Conservation (phyloP, 108 stramenopile species). For the Tribonema minus region DNA sequence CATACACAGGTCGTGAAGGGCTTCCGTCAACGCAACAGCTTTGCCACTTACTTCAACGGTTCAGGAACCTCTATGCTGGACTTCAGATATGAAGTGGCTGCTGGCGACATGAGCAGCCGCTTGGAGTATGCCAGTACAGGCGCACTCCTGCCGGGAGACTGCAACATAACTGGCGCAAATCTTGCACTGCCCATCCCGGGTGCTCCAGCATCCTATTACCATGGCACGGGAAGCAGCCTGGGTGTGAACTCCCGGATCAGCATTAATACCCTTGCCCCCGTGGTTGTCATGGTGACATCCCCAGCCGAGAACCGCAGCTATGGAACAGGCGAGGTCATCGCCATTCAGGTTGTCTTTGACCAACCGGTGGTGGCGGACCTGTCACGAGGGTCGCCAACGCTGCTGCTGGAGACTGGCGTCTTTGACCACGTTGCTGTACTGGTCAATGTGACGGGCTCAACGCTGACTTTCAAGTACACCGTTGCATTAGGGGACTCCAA, state of each 20-base stretch:
- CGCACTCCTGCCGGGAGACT: neutral
- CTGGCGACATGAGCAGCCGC: neutral
- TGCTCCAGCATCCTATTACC: neutral
- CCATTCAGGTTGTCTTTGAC: constrained; percentile 11
- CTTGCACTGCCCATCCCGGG: constrained; percentile 17
- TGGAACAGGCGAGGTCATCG: constrained; percentile 18
- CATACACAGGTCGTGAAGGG: constrained; percentile 9
- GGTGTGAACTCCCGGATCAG: neutral
- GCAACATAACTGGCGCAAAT: neutral
- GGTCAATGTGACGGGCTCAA: neutral
- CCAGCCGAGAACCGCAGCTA: constrained; percentile 21
- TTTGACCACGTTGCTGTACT: neutral
- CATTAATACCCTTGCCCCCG: constrained; percentile 16
- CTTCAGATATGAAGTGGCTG: constrained; percentile 10
- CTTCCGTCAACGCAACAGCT: constrained; percentile 3
- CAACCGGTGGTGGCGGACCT: neutral
- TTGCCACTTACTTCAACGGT: constrained; percentile 6
- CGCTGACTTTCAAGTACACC: neutral
- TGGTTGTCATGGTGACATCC: constrained; percentile 13
- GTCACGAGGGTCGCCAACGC: constrained; percentile 1
- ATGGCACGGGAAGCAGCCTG: constrained; percentile 21
- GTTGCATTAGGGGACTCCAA: neutral
- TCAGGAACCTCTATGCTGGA: constrained; percentile 18
- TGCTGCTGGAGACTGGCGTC: constrained; percentile 23
- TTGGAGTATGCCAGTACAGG: neutral